phyloP scores from a whole-genome alignment of 306 rosid genomes.

The Rubus idaeus region DNA sequence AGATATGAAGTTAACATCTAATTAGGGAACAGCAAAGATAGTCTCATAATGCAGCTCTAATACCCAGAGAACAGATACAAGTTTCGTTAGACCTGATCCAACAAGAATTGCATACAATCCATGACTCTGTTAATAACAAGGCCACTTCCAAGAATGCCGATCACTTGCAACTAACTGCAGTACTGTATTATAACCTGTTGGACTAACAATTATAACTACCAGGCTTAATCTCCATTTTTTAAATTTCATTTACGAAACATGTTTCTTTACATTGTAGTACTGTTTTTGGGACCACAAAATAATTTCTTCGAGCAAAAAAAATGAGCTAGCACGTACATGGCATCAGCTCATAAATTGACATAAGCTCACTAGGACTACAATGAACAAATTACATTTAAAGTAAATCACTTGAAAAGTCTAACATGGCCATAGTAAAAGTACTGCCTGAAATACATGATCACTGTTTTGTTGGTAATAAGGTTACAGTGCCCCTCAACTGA shows the following conservation, averaged over 20 bases:
- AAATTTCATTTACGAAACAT: background rate
- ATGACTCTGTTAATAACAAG: background rate
- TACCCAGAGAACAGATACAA: background rate
- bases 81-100: background rate
- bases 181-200: background rate
- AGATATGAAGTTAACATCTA: background rate
- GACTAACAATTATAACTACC: background rate
- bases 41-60: background rate
- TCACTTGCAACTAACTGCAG: background rate
- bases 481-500: too few species aligned
- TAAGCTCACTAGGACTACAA: background rate
- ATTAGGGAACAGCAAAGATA: background rate
- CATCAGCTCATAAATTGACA: background rate
- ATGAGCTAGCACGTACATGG: background rate
- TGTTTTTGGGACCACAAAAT: background rate
- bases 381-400: too few species aligned
- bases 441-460: conserved; percentile 1
- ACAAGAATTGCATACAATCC: background rate
- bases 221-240: background rate
- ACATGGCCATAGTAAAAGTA: conserved; percentile 10
- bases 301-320: background rate
- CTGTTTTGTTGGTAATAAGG: background rate
- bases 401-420: background rate
- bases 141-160: background rate
- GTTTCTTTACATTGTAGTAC: background rate